Base-by-base conservation (phyloP, 345 rosid species). In the Eutrema yunnanense region DNA sequence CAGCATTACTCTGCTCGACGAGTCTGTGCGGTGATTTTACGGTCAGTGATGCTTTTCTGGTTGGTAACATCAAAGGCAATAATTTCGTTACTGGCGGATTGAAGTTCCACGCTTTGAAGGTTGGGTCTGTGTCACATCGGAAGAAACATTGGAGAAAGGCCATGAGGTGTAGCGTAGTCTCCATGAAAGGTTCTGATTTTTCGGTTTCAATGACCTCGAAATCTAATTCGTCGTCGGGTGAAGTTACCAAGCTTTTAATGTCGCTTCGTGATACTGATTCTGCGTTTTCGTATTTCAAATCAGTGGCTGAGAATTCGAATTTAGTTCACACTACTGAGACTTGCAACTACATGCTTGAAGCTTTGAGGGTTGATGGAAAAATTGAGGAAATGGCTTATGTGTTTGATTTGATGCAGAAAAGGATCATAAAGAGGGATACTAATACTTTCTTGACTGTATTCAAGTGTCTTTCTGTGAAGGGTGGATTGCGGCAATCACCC, bases 341-440 rank as follows among this genome's bases (percentile, higher is more conserved):
- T 34, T 91, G 96, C 63, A 91, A 94, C 82, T 74, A 81, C 83
- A 85, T 86, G 88, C 96, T 94, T 71, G 92, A 89, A 73, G 71
- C 87, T 41, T 81, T 91, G 79, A 85, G 91, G 75, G 76, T 66
- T 63, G 80, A 86, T 77, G 73, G 83, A n/a, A 87, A 70, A 81
- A 48, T 85, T 32, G 85, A 69, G 53, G 92, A 89, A 19, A 94
- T 94, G 95, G 87, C 40, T 30, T 27, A 47, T 74, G 92, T 94
- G 67, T 94, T 91, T 73, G 81, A 84, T 53, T 76, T 89, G 65
- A 94, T 94, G 97, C 97, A 94, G 80, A 88, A 82, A 53, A 77
- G 82, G 57, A 82, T 91, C 71, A 89, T 91, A 34, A 74, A 78
- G 71, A 84, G 98, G 81, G 87, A 84, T 73, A 41, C 72, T 72